Conservation (phyloP, 2,329 filamentous ascomycete genomes). For the Colletotrichum navitas region DNA sequence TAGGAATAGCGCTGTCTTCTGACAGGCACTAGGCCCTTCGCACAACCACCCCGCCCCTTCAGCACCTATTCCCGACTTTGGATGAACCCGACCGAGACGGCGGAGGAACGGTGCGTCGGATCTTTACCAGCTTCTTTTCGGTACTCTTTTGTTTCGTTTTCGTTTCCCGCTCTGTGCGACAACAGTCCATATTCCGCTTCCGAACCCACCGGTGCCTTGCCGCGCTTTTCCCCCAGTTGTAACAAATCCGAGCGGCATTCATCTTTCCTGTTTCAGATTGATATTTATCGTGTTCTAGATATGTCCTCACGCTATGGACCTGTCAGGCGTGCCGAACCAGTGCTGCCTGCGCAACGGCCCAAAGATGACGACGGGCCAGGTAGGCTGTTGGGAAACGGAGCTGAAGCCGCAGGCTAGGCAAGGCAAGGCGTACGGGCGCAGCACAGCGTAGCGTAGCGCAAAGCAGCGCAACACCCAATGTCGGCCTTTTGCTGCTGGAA, state of each 20-base stretch:
- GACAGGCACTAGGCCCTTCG: not conserved
- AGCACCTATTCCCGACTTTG: not conserved
- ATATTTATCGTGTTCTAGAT: constrained; percentile 4
- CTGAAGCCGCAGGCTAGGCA: not conserved
- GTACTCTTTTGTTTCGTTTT: constrained; percentile 12
- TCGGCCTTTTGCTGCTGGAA: not conserved
- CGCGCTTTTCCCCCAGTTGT: not conserved
- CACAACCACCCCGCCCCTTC: not conserved
- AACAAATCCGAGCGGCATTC: constrained; percentile 10
- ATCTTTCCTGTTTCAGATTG: constrained; percentile 1
- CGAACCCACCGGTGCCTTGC: not conserved
- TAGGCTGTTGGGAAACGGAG: not conserved
- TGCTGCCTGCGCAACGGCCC: not conserved
- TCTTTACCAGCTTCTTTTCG: not conserved
- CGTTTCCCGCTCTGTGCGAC: not conserved
- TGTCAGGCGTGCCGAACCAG: not conserved
- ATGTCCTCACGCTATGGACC: not conserved
- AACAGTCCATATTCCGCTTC: not conserved
- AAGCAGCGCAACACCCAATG: not conserved
- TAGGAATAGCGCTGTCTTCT: not conserved
- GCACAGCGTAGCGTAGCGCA: not conserved
- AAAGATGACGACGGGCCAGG: constrained; percentile 10
- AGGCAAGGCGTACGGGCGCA: not conserved
- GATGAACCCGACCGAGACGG: not conserved
- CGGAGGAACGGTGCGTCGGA: not conserved